These are phyloP conservation scores for Ogataea trehaloabstinens DNA, from an alignment of 805 yeast genomes.

Conservation along the genomic window DNA sequence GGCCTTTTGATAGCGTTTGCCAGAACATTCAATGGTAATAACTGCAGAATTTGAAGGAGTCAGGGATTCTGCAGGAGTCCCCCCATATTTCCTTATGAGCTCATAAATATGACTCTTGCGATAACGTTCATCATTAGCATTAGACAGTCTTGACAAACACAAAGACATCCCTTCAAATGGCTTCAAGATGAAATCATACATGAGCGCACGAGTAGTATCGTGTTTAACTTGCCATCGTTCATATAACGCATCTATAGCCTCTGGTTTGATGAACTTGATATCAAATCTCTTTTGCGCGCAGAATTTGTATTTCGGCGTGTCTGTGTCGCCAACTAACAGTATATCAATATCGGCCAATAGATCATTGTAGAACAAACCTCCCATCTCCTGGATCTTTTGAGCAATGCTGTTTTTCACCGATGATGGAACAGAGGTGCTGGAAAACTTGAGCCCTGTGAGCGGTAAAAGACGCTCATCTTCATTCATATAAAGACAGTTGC, in stretches of 20 bases:
- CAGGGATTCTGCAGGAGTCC: constrained; percentile 49
- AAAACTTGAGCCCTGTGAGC: constrained; percentile 48
- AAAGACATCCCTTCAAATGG: constrained; percentile 44
- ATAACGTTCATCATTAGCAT: constrained; percentile 19
- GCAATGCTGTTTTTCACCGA: constrained; percentile 42
- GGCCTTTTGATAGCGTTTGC: constrained; percentile 53
- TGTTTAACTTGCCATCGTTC: constrained; percentile 53
- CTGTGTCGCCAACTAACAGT: constrained; percentile 56
- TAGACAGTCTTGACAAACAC: constrained; percentile 42
- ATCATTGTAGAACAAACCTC: constrained; percentile 57
- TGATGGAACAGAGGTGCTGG: constrained; percentile 53
- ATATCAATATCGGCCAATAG: constrained; percentile 60
- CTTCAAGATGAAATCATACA: constrained; percentile 31
- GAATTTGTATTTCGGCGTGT: constrained; percentile 55
- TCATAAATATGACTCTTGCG: constrained; percentile 33
- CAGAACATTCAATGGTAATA: constrained; percentile 49
- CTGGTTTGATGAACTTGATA: constrained; percentile 51
- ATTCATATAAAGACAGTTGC: no score
- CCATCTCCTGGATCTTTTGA: constrained; percentile 49
- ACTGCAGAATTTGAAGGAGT: constrained; percentile 43
- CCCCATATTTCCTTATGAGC: constrained; percentile 45
- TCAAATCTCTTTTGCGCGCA: constrained; percentile 53
- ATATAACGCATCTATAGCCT: constrained; percentile 43
- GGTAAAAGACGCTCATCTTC: constrained; percentile 28
- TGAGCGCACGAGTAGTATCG: constrained; percentile 5